Evolutionary conservation across 345 rosid species (phyloP).

Genomic region (Nasturtium officinale): DNA sequence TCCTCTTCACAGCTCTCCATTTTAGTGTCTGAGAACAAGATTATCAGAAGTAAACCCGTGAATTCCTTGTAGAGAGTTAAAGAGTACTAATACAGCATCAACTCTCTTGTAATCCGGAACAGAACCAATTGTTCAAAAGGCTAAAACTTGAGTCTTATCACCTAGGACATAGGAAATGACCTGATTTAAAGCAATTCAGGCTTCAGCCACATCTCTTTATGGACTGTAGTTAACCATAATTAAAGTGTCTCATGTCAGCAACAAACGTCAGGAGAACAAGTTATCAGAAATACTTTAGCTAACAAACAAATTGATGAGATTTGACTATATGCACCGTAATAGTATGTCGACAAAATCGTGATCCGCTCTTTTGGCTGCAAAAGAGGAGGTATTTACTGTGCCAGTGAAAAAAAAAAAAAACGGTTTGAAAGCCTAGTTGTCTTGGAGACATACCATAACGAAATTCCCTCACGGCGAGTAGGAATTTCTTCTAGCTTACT

Average conservation of each 20-base stretch:
- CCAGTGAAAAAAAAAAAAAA: neutral
- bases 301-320: conserved; percentile 25
- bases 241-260: conserved; percentile 36
- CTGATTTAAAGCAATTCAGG: conserved; percentile 35
- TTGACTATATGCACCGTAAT: conserved; percentile 42
- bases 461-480: conserved; percentile 85
- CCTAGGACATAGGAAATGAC: conserved; percentile 38
- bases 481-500: conserved; percentile 86
- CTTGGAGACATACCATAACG: conserved; percentile 68
- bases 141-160: conserved; percentile 27
- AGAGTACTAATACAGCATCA: conserved; percentile 16
- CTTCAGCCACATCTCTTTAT: conserved; percentile 40
- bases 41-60: conserved; percentile 1
- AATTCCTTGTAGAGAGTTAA: neutral
- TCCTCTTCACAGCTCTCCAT: conserved; percentile 75
- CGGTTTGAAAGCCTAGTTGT: neutral
- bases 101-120: conserved; percentile 16
- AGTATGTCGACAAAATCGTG: conserved; percentile 84
- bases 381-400: conserved; percentile 19
- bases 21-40: conserved; percentile 59
- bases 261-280: conserved; percentile 35
- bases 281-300: conserved; percentile 26
- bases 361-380: conserved; percentile 69
- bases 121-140: conserved; percentile 19
- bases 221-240: conserved; percentile 41